These are phyloP conservation scores for Taphrina wiesneri DNA, from an alignment of 1,139 yeast genomes.

Conservation along the genomic window DNA sequence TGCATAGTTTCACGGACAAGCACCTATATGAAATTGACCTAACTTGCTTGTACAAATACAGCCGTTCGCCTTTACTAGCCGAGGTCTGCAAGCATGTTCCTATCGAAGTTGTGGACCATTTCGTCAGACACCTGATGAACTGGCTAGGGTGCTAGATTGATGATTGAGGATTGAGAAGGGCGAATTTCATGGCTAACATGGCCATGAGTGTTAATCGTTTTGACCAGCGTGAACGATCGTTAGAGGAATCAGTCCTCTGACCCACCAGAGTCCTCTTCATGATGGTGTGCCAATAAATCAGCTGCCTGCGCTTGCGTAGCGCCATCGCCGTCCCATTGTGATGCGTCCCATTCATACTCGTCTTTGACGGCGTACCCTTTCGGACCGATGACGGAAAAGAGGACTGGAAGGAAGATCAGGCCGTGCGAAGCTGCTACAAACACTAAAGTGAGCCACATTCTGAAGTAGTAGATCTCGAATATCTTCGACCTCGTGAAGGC, in stretches of 20 bases:
- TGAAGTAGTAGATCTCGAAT: conserved; percentile 84
- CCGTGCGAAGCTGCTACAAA: conserved; percentile 76
- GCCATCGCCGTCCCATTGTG: background rate
- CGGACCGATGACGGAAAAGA: conserved; percentile 67
- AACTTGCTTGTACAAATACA: too few species aligned
- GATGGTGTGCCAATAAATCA: background rate
- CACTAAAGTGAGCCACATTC: conserved; percentile 92
- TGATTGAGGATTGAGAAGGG: too few species aligned
- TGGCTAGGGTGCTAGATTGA: too few species aligned
- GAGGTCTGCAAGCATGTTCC: too few species aligned
- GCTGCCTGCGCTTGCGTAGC: background rate
- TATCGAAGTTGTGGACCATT: too few species aligned
- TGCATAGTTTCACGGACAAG: too few species aligned
- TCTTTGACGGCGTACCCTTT: conserved; percentile 50
- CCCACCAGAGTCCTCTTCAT: background rate
- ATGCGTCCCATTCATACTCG: conserved; percentile 36
- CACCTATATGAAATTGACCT: too few species aligned
- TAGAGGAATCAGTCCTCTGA: background rate
- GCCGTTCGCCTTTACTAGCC: too few species aligned
- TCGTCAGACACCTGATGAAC: too few species aligned
- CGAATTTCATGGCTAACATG: too few species aligned
- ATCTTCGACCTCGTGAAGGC: conserved; percentile 85
- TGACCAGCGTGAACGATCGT: background rate
- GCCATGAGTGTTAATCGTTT: too few species aligned
- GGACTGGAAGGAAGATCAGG: conserved; percentile 72